These are phyloP conservation scores for Euphrasia arctica DNA, from an alignment of 305 asterid genomes.

Conservation along the genomic window DNA sequence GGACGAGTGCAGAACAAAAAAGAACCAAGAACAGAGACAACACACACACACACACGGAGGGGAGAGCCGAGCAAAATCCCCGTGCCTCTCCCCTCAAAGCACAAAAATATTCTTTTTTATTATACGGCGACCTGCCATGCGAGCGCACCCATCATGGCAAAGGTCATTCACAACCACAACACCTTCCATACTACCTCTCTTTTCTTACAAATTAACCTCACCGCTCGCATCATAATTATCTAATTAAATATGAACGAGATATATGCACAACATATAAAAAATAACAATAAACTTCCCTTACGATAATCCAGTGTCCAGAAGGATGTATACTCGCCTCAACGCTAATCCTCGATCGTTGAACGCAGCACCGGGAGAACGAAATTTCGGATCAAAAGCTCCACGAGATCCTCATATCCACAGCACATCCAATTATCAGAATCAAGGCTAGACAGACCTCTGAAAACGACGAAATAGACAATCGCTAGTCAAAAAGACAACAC, in stretches of 20 bases:
- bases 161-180: conserved; percentile 33
- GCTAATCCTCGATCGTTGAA: too few species aligned
- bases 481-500: neutral
- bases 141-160: conserved; percentile 71
- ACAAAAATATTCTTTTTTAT: conserved; percentile 28
- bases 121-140: conserved; percentile 52
- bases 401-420: neutral
- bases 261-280: neutral
- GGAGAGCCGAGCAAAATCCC: conserved; percentile 39
- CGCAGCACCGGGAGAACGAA: too few species aligned
- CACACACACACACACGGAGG: conserved; percentile 11
- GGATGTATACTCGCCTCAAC: too few species aligned
- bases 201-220: neutral
- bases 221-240: neutral
- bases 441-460: neutral
- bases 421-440: neutral
- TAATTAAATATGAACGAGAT: neutral
- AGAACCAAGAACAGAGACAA: neutral
- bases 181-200: neutral
- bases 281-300: too few species aligned
- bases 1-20: neutral
- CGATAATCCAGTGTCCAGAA: too few species aligned
- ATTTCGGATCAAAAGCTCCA: too few species aligned
- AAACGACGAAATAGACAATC: neutral
- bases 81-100: conserved; percentile 30